These are phyloP conservation scores for Phytophthora citricola DNA, from an alignment of 352 stramenopile genomes.

Conservation along the genomic window DNA sequence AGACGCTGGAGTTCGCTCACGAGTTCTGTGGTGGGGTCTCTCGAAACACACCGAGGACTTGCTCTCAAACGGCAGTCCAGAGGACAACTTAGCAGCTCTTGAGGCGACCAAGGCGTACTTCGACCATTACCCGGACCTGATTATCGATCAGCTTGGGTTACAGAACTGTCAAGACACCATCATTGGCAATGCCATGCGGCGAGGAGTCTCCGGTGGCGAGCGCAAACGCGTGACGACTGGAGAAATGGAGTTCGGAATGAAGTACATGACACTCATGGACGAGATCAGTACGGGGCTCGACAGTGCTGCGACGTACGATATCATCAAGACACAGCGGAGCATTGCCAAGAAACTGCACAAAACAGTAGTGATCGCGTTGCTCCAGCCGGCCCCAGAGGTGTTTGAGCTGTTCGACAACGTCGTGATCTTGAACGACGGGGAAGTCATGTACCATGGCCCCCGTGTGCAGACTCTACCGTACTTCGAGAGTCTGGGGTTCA, in stretches of 20 bases:
- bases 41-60: conserved; percentile 41
- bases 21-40: conserved; percentile 62
- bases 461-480: conserved; percentile 52
- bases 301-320: conserved; percentile 63
- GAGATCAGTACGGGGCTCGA: conserved; percentile 70
- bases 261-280: conserved; percentile 82
- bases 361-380: conserved; percentile 73
- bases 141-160: conserved; percentile 50
- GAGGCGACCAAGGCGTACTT: conserved; percentile 33
- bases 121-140: conserved; percentile 45
- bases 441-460: conserved; percentile 51
- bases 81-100: conserved; percentile 39
- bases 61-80: conserved; percentile 43
- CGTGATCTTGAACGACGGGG: conserved; percentile 51
- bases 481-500: conserved; percentile 42
- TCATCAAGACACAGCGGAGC: conserved; percentile 54
- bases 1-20: conserved; percentile 65
- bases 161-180: conserved; percentile 59
- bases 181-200: conserved; percentile 60
- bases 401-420: conserved; percentile 64
- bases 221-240: conserved; percentile 91
- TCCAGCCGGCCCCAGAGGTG: conserved; percentile 75
- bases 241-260: conserved; percentile 90
- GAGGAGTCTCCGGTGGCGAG: conserved; percentile 86
- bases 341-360: conserved; percentile 57